A percentile compares a stretch with the other conserved stretches of the same genome.
Evolutionary conservation across 371 early-diverging fungal genomes (phyloP).

Genomic region (Funneliformis caledonium): DNA sequence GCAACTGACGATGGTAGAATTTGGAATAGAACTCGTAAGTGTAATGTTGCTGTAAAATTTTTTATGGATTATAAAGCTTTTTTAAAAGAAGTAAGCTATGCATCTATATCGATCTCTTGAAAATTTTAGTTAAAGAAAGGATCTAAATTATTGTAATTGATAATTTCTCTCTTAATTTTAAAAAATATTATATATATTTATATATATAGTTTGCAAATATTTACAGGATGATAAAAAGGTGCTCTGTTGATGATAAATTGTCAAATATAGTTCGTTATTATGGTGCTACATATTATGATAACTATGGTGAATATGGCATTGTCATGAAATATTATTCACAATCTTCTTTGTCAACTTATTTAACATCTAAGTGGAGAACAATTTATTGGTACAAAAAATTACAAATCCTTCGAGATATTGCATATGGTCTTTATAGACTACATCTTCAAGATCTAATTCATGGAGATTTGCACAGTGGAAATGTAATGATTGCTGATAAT

Average conservation of each 20-base stretch:
- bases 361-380: not conserved
- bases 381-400: not conserved
- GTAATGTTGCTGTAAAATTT: not conserved
- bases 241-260: not conserved
- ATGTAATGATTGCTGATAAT: not conserved
- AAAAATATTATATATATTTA: too few relatives aligned
- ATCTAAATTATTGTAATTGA: not conserved
- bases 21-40: not conserved
- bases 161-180: not conserved
- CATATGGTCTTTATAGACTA: not conserved
- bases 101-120: not conserved
- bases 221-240: not conserved
- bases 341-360: not conserved
- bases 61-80: not conserved
- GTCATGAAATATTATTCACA: not conserved
- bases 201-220: not conserved
- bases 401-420: not conserved
- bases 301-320: not conserved
- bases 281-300: not conserved
- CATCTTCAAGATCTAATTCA: not conserved
- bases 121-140: too few relatives aligned
- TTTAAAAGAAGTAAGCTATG: not conserved
- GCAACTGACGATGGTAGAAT: not conserved
- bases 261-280: not conserved
- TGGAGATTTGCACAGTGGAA: slow-evolving; percentile 17